These are phyloP conservation scores for Salix viminalis DNA, from an alignment of 345 rosid genomes.

Conservation along the genomic window DNA sequence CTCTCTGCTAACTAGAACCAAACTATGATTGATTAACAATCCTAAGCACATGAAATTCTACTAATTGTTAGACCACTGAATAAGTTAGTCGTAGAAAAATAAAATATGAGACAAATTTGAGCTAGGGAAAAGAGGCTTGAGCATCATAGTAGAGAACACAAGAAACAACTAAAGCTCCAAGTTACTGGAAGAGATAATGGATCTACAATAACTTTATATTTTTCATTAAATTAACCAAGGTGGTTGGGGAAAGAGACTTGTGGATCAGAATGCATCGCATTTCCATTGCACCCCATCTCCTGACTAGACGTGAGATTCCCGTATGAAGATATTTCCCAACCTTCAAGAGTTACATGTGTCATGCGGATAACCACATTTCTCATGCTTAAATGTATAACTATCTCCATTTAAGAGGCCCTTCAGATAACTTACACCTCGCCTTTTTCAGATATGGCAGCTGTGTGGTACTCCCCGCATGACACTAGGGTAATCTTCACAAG, in stretches of 20 bases:
- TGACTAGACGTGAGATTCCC: conserved; percentile 42
- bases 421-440: conserved; percentile 96
- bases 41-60: not conserved
- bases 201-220: not conserved
- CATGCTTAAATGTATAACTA: conserved; percentile 43
- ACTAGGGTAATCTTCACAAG: conserved; percentile 77
- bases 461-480: conserved; percentile 96
- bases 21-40: not conserved
- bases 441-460: conserved; percentile 80
- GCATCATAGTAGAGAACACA: not conserved
- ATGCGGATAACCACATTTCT: conserved; percentile 43
- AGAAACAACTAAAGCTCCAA: not conserved
- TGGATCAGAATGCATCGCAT: conserved; percentile 52
- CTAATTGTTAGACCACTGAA: not conserved
- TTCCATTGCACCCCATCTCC: conserved; percentile 61
- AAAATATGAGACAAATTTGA: too few relatives aligned
- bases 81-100: too few relatives aligned
- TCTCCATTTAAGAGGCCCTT: conserved; percentile 41
- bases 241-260: conserved; percentile 57
- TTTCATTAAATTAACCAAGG: conserved; percentile 19
- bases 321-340: conserved; percentile 44
- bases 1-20: not conserved
- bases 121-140: not conserved
- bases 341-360: conserved; percentile 48
- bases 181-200: not conserved